Percentiles rank a stretch among this genome's conserved stretches.
These are phyloP conservation scores for Chrysoporthe deuterocubensis DNA, from an alignment of 2,329 filamentous ascomycete genomes.

Conservation along the genomic window DNA sequence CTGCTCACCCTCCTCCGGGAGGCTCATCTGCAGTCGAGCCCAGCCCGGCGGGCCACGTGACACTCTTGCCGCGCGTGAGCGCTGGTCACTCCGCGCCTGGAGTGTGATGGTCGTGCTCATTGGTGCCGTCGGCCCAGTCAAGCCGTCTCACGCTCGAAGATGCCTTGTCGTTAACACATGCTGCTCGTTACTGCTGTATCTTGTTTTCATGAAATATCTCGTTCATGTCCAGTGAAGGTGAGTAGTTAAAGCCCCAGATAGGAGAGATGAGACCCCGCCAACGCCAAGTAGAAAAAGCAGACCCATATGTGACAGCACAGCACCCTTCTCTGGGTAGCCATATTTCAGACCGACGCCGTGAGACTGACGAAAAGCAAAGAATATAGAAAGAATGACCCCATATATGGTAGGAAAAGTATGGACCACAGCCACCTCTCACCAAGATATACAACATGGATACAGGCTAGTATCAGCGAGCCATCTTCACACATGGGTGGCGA, in stretches of 20 bases:
- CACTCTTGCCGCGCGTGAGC: not conserved
- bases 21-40: too few relatives aligned
- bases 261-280: conserved; percentile 8
- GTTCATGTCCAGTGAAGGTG: conserved; percentile 29
- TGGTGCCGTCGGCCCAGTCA: conserved; percentile 7
- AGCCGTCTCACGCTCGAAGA: conserved; percentile 8
- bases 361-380: not conserved
- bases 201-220: conserved; percentile 30
- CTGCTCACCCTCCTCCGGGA: not conserved
- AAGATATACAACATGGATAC: conserved; percentile 8
- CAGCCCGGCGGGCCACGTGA: not conserved
- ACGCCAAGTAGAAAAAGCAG: conserved; percentile 16
- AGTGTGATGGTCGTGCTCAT: not conserved
- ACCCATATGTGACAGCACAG: not conserved
- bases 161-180: conserved; percentile 32
- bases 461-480: not conserved
- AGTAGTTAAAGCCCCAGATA: conserved; percentile 13
- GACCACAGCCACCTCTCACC: conserved; percentile 15
- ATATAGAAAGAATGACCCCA: conserved; percentile 10
- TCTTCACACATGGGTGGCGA: not conserved
- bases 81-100: not conserved
- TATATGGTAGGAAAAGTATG: conserved; percentile 20
- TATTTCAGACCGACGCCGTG: conserved; percentile 4
- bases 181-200: conserved; percentile 33
- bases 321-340: not conserved